These are phyloP conservation scores for Lonicera japonica DNA, from an alignment of 129 eudicot species.

Conservation along the genomic window DNA sequence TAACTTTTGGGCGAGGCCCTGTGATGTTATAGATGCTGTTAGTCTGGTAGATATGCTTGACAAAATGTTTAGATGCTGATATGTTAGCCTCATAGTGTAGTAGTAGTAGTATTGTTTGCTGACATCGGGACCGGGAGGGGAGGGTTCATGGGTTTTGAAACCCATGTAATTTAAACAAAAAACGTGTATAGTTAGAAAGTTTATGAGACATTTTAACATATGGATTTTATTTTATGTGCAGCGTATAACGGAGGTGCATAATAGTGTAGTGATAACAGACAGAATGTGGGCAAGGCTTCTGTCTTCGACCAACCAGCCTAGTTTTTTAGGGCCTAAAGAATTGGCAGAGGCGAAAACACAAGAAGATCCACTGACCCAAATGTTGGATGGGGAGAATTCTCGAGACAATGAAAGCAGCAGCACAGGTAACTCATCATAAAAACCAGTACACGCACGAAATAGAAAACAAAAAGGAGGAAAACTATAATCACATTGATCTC, in stretches of 20 bases:
- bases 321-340: constrained; percentile 9
- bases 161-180: too few relatives aligned
- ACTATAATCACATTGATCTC: background rate
- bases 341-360: background rate
- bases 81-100: too few relatives aligned
- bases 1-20: too few relatives aligned
- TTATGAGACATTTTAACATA: background rate
- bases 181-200: too few relatives aligned
- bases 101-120: too few relatives aligned
- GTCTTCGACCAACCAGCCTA: constrained; percentile 20
- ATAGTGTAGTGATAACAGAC: constrained; percentile 18
- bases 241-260: constrained; percentile 11
- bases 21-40: too few relatives aligned
- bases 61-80: too few relatives aligned
- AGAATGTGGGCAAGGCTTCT: constrained; percentile 25
- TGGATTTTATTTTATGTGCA: background rate
- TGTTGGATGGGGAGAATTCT: background rate
- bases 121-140: too few relatives aligned
- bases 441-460: background rate
- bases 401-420: background rate
- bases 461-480: too few relatives aligned
- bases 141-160: too few relatives aligned
- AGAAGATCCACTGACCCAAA: background rate
- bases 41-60: too few relatives aligned
- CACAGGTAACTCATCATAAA: background rate